Evolutionary conservation across 257 asterid genomes (phyloP), one percentile per base, ranked within the genome.

Genomic region (Solanum megistacrolobum): DNA sequence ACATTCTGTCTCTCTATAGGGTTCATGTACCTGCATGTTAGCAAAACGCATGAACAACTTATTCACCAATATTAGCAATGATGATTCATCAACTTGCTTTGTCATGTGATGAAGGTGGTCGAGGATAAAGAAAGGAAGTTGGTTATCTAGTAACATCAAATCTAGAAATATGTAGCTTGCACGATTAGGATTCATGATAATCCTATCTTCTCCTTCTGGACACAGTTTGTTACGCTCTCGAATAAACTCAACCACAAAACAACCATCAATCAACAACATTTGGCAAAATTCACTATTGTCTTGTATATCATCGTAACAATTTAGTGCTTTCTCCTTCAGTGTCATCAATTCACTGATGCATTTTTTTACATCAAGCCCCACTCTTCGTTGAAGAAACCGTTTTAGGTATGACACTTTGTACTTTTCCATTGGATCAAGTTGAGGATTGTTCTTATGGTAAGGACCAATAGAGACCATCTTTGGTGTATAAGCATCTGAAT

Each of bases 401-500:
- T 1, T 1, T n/a, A 65, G 72, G 34, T 65, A 65, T 12, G 31
- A 83, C 41, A 52, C 14, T 34, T 89, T 89, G 34, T 55, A 20
- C 25, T 58, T 34, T 75, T 83, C 62, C 85, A 76, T 55, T 14
- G 20, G 23, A 5, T 4, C 43, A 55, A 89, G 31, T 16, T 78
- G 48, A 13, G 55, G 35, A 60, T 86, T 79, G 5, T 41, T 41
- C 9, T 31, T 71, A 73, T 87, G 86, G 23, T 87, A 83, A 48
- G 89, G 91, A 43, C 89, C 91, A 8, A 89, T 87, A 21, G 91
- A 73, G 9, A 87, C 12, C 12, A 87, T 43, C 43, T 81, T 35
- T 29, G 89, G 91, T 34, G 34, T 18, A 73, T 89, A 89, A 62
- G 89, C 72, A 16, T 39, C 68, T 23, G 85, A 32, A 69, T 86